phyloP scores from a whole-genome alignment of 192 early-diverging fungal genomes.

The Podila clonocystis region DNA sequence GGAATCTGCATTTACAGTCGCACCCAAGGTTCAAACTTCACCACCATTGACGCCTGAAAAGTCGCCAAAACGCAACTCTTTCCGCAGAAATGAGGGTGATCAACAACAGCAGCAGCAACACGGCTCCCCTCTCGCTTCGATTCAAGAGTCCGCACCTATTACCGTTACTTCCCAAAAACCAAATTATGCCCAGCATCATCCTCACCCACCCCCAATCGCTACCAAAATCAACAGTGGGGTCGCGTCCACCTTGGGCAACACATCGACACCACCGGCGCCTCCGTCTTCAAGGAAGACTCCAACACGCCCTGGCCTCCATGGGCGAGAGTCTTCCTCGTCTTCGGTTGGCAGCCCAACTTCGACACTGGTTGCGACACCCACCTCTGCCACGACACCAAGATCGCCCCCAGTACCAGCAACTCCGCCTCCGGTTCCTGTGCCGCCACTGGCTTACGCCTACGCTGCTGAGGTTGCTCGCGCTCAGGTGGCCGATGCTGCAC shows the following conservation, averaged over 20 bases:
- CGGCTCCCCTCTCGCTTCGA: not conserved
- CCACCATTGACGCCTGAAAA: not conserved
- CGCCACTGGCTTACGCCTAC: not conserved
- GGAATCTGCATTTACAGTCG: not conserved
- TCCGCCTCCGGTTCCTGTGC: not conserved
- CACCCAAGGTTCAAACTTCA: not conserved
- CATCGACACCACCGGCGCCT: not conserved
- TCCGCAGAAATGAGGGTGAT: not conserved
- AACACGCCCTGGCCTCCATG: not conserved
- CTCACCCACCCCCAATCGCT: not conserved
- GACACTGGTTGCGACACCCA: not conserved
- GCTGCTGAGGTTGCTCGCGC: not conserved
- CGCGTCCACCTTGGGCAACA: not conserved
- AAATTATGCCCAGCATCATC: not conserved
- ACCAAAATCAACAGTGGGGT: not conserved
- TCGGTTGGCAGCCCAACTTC: not conserved
- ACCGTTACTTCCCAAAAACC: not conserved
- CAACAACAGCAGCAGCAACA: not conserved
- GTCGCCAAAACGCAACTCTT: not conserved
- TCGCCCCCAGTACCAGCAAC: not conserved
- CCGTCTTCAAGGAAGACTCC: not conserved
- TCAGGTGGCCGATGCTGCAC: not conserved
- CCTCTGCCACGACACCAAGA: not conserved
- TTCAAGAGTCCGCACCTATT: not conserved
- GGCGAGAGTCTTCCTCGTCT: not conserved